A percentile compares a stretch with the other conserved stretches of the same genome.
These are phyloP conservation scores for Boletus sp. DNA, from an alignment of 768 basidiomycete species.

Conservation along the genomic window DNA sequence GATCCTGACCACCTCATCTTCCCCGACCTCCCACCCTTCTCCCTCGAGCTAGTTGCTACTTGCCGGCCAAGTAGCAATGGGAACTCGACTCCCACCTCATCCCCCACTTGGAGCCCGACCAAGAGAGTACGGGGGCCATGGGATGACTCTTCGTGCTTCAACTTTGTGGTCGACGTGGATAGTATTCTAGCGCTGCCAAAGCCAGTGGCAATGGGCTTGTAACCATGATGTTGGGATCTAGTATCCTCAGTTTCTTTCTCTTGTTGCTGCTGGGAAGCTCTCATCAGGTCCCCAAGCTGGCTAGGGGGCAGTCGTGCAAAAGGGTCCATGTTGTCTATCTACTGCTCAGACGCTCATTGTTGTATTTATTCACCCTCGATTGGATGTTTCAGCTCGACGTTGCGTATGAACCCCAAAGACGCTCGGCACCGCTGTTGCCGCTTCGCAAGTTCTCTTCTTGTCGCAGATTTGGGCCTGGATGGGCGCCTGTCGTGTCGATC, in stretches of 20 bases:
- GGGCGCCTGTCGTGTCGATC: not conserved
- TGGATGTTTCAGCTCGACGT: not conserved
- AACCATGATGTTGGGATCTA: not conserved
- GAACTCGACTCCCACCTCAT: constrained; percentile 11
- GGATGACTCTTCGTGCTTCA: constrained; percentile 51
- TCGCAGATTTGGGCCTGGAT: not conserved
- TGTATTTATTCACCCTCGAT: not conserved
- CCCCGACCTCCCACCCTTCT: constrained; percentile 25
- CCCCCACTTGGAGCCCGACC: constrained; percentile 15
- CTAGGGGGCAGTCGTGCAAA: not conserved
- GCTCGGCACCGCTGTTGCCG: not conserved
- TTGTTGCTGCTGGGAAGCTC: constrained; percentile 2
- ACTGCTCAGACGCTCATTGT: not conserved
- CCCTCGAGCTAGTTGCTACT: constrained; percentile 18
- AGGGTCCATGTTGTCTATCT: not conserved
- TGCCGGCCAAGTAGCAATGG: constrained; percentile 13
- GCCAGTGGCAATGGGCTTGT: constrained; percentile 37
- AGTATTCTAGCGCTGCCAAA: constrained; percentile 43
- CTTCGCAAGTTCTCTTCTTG: constrained; percentile 4
- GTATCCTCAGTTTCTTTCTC: not conserved
- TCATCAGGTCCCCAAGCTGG: not conserved
- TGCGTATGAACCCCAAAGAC: not conserved
- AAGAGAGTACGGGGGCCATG: constrained; percentile 48
- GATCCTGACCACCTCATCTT: constrained; percentile 5
- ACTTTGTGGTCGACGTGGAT: constrained; percentile 44